phyloP scores from a whole-genome alignment of 2,329 filamentous ascomycete species.

The Macrophomina phaseolina region DNA sequence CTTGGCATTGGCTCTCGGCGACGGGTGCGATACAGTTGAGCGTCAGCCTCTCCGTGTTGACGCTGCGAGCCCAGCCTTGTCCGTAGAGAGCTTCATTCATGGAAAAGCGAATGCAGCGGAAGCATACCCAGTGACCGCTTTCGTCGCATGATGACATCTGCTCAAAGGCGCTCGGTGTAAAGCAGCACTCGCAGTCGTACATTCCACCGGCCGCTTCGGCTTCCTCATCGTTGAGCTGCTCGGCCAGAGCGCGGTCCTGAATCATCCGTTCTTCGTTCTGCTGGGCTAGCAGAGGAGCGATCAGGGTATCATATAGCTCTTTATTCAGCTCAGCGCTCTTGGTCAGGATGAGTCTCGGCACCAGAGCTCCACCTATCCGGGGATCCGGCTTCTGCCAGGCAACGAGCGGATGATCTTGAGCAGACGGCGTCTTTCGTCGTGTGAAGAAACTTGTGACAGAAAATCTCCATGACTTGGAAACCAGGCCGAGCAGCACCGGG shows the following conservation, averaged over 20 bases:
- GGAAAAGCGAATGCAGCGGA: constrained; percentile 80
- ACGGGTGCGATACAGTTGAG: constrained; percentile 83
- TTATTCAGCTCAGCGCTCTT: constrained; percentile 62
- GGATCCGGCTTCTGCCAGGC: constrained; percentile 50
- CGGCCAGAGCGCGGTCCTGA: constrained; percentile 50
- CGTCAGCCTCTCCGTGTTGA: constrained; percentile 74
- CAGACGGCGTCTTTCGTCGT: constrained; percentile 64
- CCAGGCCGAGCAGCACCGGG: constrained; percentile 70
- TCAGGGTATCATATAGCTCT: constrained; percentile 55
- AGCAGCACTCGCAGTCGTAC: constrained; percentile 81
- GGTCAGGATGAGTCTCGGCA: constrained; percentile 69
- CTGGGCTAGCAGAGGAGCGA: constrained; percentile 49
- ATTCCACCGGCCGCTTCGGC: constrained; percentile 54
- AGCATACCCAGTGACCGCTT: constrained; percentile 75
- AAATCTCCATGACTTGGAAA: constrained; percentile 78
- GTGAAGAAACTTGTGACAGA: constrained; percentile 74
- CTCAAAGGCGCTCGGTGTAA: constrained; percentile 72
- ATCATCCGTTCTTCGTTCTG: constrained; percentile 47
- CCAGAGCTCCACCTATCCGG: constrained; percentile 58
- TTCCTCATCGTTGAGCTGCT: constrained; percentile 55
- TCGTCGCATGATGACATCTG: constrained; percentile 74
- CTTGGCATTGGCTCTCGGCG: constrained; percentile 65
- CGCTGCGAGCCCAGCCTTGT: constrained; percentile 85
- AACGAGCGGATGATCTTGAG: constrained; percentile 64
- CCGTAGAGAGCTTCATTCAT: constrained; percentile 90